These are phyloP conservation scores for Neonectria ditissima DNA, from an alignment of 2,329 filamentous ascomycete genomes.

Conservation along the genomic window DNA sequence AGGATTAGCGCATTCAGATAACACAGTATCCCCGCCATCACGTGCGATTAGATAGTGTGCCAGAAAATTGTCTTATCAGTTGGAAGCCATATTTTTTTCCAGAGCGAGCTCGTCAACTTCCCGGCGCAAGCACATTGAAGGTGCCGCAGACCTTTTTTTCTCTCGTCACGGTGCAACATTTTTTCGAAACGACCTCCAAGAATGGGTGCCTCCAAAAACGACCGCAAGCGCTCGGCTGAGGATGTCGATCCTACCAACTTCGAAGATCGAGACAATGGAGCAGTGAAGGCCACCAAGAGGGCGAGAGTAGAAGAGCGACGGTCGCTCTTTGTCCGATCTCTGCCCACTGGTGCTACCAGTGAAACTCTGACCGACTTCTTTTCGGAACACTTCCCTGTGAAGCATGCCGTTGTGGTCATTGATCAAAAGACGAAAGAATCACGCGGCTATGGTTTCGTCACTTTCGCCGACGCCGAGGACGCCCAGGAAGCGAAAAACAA, in stretches of 20 bases:
- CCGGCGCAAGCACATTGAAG: slow-evolving; percentile 28
- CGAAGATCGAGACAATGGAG: slow-evolving; percentile 49
- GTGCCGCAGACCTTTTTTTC: slow-evolving; percentile 19
- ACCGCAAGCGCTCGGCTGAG: slow-evolving; percentile 53
- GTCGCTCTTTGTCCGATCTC: slow-evolving; percentile 90
- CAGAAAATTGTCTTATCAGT: slow-evolving; percentile 32
- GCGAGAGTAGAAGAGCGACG: slow-evolving; percentile 69
- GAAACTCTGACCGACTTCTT: slow-evolving; percentile 89
- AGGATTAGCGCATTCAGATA: slow-evolving; percentile 41
- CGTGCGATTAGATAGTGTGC: slow-evolving; percentile 50
- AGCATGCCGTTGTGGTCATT: slow-evolving; percentile 92
- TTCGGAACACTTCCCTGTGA: slow-evolving; percentile 93
- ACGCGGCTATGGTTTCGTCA: slow-evolving; percentile 95
- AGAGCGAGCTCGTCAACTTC: slow-evolving; percentile 4
- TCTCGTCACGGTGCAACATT: slow-evolving; percentile 7
- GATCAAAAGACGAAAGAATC: slow-evolving; percentile 89
- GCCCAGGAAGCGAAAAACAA: slow-evolving; percentile 83
- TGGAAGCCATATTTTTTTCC: slow-evolving; percentile 36
- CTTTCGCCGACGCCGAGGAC: slow-evolving; percentile 94
- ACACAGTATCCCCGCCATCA: slow-evolving; percentile 43
- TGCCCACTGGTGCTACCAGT: slow-evolving; percentile 82
- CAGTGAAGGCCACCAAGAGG: slow-evolving; percentile 61
- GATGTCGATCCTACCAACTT: slow-evolving; percentile 45
- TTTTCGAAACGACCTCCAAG: slow-evolving; percentile 10
- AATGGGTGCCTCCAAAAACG: slow-evolving; percentile 48